Conservation (phyloP, 257 asterid genomes). For the Osmanthus fragrans region DNA sequence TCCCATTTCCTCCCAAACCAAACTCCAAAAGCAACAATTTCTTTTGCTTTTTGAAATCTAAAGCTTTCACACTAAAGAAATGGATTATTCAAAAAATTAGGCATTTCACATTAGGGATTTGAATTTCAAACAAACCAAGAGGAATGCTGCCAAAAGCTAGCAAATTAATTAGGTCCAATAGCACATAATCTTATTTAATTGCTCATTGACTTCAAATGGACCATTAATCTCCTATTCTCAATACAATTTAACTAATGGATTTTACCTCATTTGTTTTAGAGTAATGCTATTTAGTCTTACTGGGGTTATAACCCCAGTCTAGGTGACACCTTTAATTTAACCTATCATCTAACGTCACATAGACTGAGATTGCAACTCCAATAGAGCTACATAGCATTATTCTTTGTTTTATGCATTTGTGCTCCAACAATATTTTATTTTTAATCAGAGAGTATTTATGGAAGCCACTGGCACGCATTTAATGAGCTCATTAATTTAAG, state of each 20-base stretch:
- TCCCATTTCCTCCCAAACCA: background rate
- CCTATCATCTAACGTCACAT: too few relatives aligned
- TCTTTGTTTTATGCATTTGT: background rate
- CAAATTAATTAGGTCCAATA: background rate
- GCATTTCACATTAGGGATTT: background rate
- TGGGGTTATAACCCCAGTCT: too few relatives aligned
- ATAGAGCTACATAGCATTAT: too few relatives aligned
- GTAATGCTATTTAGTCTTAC: too few relatives aligned
- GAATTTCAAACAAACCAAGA: background rate
- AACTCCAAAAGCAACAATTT: background rate
- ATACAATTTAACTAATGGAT: background rate
- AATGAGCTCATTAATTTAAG: too few relatives aligned
- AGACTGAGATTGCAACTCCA: too few relatives aligned
- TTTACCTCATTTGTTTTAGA: background rate
- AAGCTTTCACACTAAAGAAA: slow-evolving; percentile 3
- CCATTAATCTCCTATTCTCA: background rate
- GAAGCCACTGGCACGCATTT: too few relatives aligned
- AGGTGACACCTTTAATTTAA: too few relatives aligned
- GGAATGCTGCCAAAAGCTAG: background rate
- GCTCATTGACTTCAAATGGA: background rate
- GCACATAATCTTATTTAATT: background rate
- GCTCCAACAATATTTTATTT: background rate
- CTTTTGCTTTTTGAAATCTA: background rate
- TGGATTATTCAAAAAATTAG: background rate
- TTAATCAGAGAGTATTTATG: background rate